Percentiles rank a stretch among this genome's conserved stretches.
Conservation (phyloP, 2,329 filamentous ascomycete species). For the Exutisphaerella laricina region DNA sequence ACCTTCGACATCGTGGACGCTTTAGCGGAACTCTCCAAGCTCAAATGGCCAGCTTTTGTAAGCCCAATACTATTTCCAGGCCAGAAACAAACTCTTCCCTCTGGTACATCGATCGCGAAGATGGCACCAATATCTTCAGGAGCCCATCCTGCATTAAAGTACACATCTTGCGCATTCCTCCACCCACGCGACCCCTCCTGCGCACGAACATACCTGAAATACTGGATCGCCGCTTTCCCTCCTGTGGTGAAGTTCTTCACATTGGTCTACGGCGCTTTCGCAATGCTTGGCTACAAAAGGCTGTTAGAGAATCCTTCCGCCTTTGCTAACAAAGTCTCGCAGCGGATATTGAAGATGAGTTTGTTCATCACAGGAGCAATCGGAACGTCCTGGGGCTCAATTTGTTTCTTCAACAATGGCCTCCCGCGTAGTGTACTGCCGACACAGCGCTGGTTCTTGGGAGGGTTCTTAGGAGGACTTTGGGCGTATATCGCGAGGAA, state of each 20-base stretch:
- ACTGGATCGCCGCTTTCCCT: constrained; percentile 80
- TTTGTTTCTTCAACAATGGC: constrained; percentile 80
- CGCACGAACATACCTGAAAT: constrained; percentile 76
- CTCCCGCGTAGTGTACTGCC: constrained; percentile 70
- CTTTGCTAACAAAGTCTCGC: constrained; percentile 60
- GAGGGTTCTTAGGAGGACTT: constrained; percentile 76
- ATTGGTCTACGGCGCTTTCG: constrained; percentile 64
- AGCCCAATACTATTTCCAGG: constrained; percentile 82
- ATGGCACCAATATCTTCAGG: constrained; percentile 74
- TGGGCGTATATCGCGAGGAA: constrained; percentile 74
- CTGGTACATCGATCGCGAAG: constrained; percentile 50
- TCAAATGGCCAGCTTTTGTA: constrained; percentile 81
- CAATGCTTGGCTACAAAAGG: constrained; percentile 61
- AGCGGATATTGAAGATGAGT: constrained; percentile 66
- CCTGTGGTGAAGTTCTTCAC: constrained; percentile 71
- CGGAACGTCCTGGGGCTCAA: constrained; percentile 78
- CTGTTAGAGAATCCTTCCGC: constrained; percentile 65
- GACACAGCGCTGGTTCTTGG: constrained; percentile 82
- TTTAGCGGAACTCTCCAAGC: constrained; percentile 70
- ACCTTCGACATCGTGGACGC: constrained; percentile 73
- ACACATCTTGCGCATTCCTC: constrained; percentile 80
- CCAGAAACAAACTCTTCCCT: constrained; percentile 51
- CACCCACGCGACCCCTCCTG: constrained; percentile 87
- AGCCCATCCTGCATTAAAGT: constrained; percentile 80
- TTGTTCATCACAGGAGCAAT: constrained; percentile 77